These are phyloP conservation scores for Scortechinia acanthostroma DNA, from an alignment of 2,329 filamentous ascomycete species.

Conservation along the genomic window DNA sequence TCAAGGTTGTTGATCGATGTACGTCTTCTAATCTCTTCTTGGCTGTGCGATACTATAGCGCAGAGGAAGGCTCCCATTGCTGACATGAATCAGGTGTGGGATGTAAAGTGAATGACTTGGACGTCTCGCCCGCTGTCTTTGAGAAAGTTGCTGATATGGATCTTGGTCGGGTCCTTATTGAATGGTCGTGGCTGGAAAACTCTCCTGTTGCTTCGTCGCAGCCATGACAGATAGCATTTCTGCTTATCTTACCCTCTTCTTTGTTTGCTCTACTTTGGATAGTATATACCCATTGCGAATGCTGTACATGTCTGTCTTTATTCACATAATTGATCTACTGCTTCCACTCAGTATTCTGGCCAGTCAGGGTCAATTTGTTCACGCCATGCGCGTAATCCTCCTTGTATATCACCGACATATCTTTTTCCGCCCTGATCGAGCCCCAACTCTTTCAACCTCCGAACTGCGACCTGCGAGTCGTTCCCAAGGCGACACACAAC, in stretches of 20 bases:
- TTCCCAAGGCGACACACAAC: slow-evolving; percentile 38
- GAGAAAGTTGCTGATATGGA: neutral
- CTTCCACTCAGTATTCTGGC: slow-evolving; percentile 23
- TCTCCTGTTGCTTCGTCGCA: too few species aligned
- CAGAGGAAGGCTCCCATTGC: too few species aligned
- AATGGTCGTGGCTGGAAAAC: neutral
- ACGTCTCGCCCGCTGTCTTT: neutral
- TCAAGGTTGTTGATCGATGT: neutral
- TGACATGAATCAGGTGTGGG: too few species aligned
- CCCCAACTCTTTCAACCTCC: slow-evolving; percentile 26
- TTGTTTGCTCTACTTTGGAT: neutral
- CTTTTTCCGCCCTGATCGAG: slow-evolving; percentile 19
- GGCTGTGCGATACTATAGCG: too few species aligned
- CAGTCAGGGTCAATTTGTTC: slow-evolving; percentile 27
- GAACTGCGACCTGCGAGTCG: slow-evolving; percentile 34
- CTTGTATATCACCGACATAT: slow-evolving; percentile 27
- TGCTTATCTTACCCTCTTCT: neutral
- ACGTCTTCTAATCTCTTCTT: too few species aligned
- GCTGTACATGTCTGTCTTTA: too few species aligned
- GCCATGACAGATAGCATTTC: too few species aligned
- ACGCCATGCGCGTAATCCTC: slow-evolving; percentile 30
- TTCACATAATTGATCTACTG: neutral
- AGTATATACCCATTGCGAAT: too few species aligned
- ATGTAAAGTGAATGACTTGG: too few species aligned
- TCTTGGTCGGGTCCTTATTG: neutral